phyloP scores from a whole-genome alignment of 495 filamentous ascomycete genomes.

The Pseudoneurospora amorphoporcata region DNA sequence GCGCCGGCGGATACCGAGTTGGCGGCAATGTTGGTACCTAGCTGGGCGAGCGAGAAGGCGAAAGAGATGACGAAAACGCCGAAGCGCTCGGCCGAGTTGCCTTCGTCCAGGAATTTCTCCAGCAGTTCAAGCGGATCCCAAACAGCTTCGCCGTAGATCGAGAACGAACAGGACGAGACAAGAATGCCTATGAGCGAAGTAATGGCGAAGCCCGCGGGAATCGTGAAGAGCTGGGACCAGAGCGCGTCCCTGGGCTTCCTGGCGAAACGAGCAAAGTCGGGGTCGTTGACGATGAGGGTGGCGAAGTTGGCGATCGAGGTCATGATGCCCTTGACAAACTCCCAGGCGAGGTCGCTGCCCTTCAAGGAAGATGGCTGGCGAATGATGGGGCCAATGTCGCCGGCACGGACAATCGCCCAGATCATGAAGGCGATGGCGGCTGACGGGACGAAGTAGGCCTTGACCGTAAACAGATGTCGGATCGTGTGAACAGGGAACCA shows the following conservation, averaged over 20 bases:
- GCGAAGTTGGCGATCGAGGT: constrained; percentile 87
- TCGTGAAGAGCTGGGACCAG: constrained; percentile 85
- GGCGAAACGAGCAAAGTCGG: constrained; percentile 85
- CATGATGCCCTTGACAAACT: constrained; percentile 77
- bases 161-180: constrained; percentile 71
- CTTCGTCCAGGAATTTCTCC: constrained; percentile 59
- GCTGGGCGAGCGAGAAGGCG: constrained; percentile 77
- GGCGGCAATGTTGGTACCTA: constrained; percentile 89
- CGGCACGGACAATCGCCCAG: constrained; percentile 75
- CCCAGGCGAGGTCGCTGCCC: constrained; percentile 68
- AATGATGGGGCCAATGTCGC: constrained; percentile 79
- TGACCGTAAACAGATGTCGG: constrained; percentile 85
- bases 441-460: constrained; percentile 73
- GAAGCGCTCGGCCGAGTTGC: constrained; percentile 65
- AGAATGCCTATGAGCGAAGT: constrained; percentile 93
- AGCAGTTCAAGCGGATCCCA: constrained; percentile 84
- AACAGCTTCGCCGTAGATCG: constrained; percentile 67
- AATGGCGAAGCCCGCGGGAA: constrained; percentile 75
- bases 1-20: constrained; percentile 87
- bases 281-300: constrained; percentile 70
- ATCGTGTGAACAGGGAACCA: constrained; percentile 72
- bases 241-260: constrained; percentile 67
- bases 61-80: constrained; percentile 80
- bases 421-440: constrained; percentile 85
- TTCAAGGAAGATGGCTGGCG: constrained; percentile 53